phyloP scores from a whole-genome alignment of 352 stramenopile species.

The Phytophthora citrophthora region DNA sequence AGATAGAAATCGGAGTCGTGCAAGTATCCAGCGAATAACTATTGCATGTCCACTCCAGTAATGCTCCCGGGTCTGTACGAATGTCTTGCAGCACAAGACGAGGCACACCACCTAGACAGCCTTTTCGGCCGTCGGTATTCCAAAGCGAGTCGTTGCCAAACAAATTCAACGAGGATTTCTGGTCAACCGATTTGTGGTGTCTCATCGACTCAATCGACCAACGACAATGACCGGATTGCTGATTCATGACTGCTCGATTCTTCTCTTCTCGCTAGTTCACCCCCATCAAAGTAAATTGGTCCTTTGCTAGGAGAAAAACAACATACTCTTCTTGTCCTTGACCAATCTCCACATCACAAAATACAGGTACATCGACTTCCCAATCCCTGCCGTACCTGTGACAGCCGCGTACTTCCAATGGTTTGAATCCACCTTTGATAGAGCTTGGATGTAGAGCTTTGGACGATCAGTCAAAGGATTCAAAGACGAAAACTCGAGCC shows the following conservation, averaged over 20 bases:
- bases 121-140: too few species aligned
- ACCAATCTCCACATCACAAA: slow-evolving; percentile 46
- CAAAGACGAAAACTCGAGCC: slow-evolving; percentile 29
- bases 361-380: slow-evolving; percentile 45
- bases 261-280: too few species aligned
- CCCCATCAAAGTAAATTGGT: slow-evolving; percentile 42
- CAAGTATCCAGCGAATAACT: slow-evolving; percentile 40
- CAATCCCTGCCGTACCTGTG: slow-evolving; percentile 36
- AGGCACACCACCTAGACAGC: slow-evolving; percentile 34
- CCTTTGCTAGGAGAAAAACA: slow-evolving; percentile 5
- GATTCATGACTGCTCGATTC: too few species aligned
- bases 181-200: too few species aligned
- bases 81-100: slow-evolving; percentile 37
- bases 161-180: background rate
- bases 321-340: slow-evolving; percentile 37
- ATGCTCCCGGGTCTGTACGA: slow-evolving; percentile 14
- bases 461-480: slow-evolving; percentile 11
- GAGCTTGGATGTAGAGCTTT: slow-evolving; percentile 32
- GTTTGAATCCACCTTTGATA: slow-evolving; percentile 24
- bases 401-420: slow-evolving; percentile 37
- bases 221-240: too few species aligned
- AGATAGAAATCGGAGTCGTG: slow-evolving; percentile 30
- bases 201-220: too few species aligned
- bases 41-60: slow-evolving; percentile 21
- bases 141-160: too few species aligned